Evolutionary conservation across 106 monocot species (phyloP).

Genomic region (Cymbidium sinense): DNA sequence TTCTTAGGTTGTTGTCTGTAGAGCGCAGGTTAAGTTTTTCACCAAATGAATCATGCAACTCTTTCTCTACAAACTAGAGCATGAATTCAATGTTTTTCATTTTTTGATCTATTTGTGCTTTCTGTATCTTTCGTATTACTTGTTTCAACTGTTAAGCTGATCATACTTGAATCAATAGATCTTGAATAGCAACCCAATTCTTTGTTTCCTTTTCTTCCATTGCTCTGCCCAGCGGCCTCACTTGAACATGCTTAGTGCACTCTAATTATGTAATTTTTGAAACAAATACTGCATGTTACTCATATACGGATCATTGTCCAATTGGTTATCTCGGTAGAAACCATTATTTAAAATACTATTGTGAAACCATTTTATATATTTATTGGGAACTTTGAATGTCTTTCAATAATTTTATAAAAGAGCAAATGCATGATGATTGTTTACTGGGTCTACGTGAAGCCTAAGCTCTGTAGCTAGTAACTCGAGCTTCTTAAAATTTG

Average conservation of each 20-base stretch:
- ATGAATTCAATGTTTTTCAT: neutral
- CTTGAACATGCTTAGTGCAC: too few relatives aligned
- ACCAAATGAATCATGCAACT: neutral
- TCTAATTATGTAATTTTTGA: too few relatives aligned
- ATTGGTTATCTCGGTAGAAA: too few relatives aligned
- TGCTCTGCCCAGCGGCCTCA: neutral
- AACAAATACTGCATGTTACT: too few relatives aligned
- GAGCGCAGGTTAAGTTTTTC: neutral
- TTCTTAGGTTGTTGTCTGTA: neutral
- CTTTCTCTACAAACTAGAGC: neutral
- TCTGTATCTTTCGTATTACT: neutral
- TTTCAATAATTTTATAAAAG: neutral
- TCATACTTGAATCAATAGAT: neutral
- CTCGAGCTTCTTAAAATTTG: neutral
- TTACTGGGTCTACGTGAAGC: neutral
- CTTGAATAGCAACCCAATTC: neutral
- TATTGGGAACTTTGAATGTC: neutral
- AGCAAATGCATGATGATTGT: neutral
- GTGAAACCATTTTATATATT: neutral
- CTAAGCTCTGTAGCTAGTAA: neutral
- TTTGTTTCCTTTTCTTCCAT: neutral
- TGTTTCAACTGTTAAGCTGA: neutral
- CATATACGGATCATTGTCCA: too few relatives aligned
- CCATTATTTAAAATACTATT: neutral
- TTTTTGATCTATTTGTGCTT: neutral